phyloP scores from a whole-genome alignment of 129 eudicot species.

The Solidago caesia region DNA sequence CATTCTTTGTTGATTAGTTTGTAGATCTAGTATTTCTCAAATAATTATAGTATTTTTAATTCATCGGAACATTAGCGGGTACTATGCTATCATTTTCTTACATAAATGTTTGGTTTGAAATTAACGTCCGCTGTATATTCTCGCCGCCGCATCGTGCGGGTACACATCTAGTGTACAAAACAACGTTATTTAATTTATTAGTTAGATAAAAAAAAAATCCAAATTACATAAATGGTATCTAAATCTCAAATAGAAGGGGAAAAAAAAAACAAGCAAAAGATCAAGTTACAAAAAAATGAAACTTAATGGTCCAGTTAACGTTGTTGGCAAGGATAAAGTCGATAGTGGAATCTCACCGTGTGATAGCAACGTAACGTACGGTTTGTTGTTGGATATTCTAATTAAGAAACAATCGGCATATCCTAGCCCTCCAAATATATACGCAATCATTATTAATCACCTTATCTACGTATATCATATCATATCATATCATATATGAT shows the following conservation, averaged over 20 bases:
- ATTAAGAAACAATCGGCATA: constrained; percentile 16
- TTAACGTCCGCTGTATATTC: too few relatives aligned
- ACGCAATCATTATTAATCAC: constrained; percentile 5
- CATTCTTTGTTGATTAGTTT: too few relatives aligned
- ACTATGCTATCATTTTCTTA: too few relatives aligned
- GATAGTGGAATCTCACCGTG: constrained; percentile 26
- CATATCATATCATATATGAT: too few relatives aligned
- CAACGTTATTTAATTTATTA: too few relatives aligned
- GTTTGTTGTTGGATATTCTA: constrained; percentile 30
- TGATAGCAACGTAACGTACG: neutral
- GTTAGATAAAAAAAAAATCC: neutral
- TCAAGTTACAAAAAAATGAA: constrained; percentile 1
- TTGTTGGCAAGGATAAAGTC: neutral
- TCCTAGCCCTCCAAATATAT: constrained; percentile 16
- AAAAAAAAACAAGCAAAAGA: neutral
- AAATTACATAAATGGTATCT: neutral
- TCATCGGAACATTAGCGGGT: too few relatives aligned
- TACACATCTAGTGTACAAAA: too few relatives aligned
- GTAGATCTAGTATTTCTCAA: too few relatives aligned
- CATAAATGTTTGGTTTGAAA: too few relatives aligned
- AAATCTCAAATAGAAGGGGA: neutral
- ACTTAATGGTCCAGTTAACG: neutral
- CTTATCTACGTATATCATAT: neutral
- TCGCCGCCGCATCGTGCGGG: too few relatives aligned
- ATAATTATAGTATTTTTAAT: too few relatives aligned